Evolutionary conservation across 1,139 yeast genomes (phyloP).

Genomic region (Kodamaea plutei): DNA sequence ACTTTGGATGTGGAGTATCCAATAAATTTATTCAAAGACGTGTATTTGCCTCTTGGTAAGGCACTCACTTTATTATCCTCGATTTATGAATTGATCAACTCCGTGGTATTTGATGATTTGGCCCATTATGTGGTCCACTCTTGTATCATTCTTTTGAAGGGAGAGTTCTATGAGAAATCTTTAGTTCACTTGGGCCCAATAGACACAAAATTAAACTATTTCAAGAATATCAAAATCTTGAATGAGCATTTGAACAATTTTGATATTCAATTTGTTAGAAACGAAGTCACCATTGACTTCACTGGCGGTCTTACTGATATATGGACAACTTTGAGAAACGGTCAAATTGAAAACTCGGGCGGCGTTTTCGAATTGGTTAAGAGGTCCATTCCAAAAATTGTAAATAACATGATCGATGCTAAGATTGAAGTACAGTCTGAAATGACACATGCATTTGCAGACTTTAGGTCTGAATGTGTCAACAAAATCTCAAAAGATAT

Average conservation of each 20-base stretch:
- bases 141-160: conserved; percentile 55
- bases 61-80: conserved; percentile 70
- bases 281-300: conserved; percentile 75
- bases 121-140: conserved; percentile 86
- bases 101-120: conserved; percentile 78
- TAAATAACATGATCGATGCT: conserved; percentile 83
- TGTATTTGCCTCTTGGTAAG: conserved; percentile 72
- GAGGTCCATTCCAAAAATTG: conserved; percentile 77
- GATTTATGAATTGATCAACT: conserved; percentile 74
- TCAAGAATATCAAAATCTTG: conserved; percentile 68
- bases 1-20: conserved; percentile 31
- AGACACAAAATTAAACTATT: conserved; percentile 63
- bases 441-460: conserved; percentile 65
- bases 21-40: conserved; percentile 43
- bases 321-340: conserved; percentile 41
- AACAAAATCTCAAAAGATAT: conserved; percentile 34
- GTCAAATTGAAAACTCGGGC: conserved; percentile 32
- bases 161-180: conserved; percentile 45
- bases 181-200: conserved; percentile 39
- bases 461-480: conserved; percentile 45
- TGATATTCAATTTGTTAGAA: conserved; percentile 73
- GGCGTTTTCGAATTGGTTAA: conserved; percentile 58
- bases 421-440: conserved; percentile 71
- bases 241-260: conserved; percentile 70
- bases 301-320: conserved; percentile 64